These are phyloP conservation scores for Gelatoporia subvermispora DNA, from an alignment of 768 basidiomycete species.

Conservation along the genomic window DNA sequence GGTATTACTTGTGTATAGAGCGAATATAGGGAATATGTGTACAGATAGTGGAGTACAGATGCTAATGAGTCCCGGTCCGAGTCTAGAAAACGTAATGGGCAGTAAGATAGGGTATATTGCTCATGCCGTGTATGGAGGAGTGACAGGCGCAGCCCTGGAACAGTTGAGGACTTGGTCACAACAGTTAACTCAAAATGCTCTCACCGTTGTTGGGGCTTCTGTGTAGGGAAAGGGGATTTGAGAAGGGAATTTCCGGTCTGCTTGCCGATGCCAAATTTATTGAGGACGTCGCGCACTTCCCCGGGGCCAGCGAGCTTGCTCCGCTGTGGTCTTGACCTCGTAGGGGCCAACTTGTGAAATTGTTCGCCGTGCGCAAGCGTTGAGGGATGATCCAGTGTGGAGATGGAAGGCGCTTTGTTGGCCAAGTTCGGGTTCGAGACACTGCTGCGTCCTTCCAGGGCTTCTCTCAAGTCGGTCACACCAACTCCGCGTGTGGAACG, in stretches of 20 bases:
- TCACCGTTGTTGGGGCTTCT: slow-evolving; percentile 40
- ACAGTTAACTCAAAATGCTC: slow-evolving; percentile 3
- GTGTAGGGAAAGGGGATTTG: slow-evolving; percentile 67
- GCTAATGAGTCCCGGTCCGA: background rate
- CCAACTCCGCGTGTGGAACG: slow-evolving; percentile 78
- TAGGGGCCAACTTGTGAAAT: slow-evolving; percentile 43
- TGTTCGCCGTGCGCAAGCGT: slow-evolving; percentile 33
- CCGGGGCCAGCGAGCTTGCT: slow-evolving; percentile 46
- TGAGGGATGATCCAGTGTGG: slow-evolving; percentile 68
- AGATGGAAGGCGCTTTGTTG: slow-evolving; percentile 62
- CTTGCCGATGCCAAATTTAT: slow-evolving; percentile 79
- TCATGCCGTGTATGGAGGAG: slow-evolving; percentile 31
- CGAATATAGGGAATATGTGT: background rate
- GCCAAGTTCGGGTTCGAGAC: slow-evolving; percentile 73
- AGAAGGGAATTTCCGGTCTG: slow-evolving; percentile 53
- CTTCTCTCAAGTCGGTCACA: slow-evolving; percentile 84
- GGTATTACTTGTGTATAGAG: no score
- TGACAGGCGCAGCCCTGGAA: slow-evolving; percentile 16
- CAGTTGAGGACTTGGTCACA: background rate
- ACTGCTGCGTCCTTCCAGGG: slow-evolving; percentile 79
- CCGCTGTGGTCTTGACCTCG: slow-evolving; percentile 50
- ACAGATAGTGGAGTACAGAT: background rate
- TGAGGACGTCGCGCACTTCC: slow-evolving; percentile 79
- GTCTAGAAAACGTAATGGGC: background rate
- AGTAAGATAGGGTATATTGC: background rate